A percentile compares a stretch with the other conserved stretches of the same genome.
Evolutionary conservation across 306 rosid species (phyloP).

Genomic region (Rosa lucieae): DNA sequence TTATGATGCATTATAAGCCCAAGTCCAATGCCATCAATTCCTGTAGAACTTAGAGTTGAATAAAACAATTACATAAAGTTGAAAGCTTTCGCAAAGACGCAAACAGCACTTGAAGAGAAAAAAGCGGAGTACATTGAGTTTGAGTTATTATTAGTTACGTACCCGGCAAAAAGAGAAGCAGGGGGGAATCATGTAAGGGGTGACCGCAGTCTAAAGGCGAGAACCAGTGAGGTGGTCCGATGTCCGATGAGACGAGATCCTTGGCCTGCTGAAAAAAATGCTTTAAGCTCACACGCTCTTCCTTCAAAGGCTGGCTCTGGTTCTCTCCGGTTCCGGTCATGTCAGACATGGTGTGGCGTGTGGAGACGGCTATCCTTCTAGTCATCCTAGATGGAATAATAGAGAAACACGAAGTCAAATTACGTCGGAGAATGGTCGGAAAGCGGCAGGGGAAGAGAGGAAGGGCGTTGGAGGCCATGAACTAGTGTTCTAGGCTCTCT

Average conservation of each 20-base stretch:
- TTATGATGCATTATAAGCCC: slow-evolving; percentile 71
- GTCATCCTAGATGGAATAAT: background rate
- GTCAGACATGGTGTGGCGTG: background rate
- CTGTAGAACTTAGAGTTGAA: slow-evolving; percentile 35
- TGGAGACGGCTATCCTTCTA: background rate
- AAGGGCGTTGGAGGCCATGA: background rate
- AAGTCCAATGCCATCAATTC: slow-evolving; percentile 80
- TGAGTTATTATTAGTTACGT: background rate
- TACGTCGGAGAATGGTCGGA: background rate
- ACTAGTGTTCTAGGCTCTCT: background rate
- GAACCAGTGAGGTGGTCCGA: slow-evolving; percentile 86
- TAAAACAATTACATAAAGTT: too few relatives aligned
- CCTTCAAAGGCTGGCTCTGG: background rate
- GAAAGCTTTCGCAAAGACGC: background rate
- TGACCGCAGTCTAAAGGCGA: slow-evolving; percentile 65
- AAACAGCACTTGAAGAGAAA: background rate
- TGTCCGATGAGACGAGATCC: slow-evolving; percentile 45
- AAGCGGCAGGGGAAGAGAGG: background rate
- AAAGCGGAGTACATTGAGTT: background rate
- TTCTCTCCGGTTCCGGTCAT: background rate
- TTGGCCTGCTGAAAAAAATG: slow-evolving; percentile 52
- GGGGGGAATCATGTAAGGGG: slow-evolving; percentile 52
- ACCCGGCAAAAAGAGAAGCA: slow-evolving; percentile 81
- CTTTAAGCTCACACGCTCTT: slow-evolving; percentile 23
- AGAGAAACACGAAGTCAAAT: background rate